Percentiles rank a stretch among this genome's conserved stretches.
These are phyloP conservation scores for Claviceps spartinae DNA, from an alignment of 2,329 filamentous ascomycete species.

Conservation along the genomic window DNA sequence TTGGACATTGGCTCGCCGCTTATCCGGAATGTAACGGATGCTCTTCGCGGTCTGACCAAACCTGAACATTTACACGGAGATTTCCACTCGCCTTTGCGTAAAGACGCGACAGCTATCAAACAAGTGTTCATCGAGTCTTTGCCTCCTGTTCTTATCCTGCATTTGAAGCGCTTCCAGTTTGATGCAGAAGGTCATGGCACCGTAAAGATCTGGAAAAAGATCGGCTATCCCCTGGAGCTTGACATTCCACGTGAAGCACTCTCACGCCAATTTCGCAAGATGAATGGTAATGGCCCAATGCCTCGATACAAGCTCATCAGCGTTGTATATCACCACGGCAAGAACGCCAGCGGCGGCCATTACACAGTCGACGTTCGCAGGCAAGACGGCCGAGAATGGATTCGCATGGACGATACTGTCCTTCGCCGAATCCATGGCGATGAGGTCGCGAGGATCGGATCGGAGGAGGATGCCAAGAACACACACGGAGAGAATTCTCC, in stretches of 20 bases:
- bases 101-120: slow-evolving; percentile 70
- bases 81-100: slow-evolving; percentile 66
- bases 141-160: slow-evolving; percentile 82
- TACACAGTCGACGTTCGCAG: slow-evolving; percentile 96
- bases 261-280: slow-evolving; percentile 55
- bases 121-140: slow-evolving; percentile 89
- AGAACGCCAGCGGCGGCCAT: slow-evolving; percentile 89
- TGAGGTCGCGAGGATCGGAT: slow-evolving; percentile 76
- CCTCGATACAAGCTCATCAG: slow-evolving; percentile 78
- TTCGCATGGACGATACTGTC: slow-evolving; percentile 85
- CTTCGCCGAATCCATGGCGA: slow-evolving; percentile 75
- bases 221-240: slow-evolving; percentile 87
- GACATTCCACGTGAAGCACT: slow-evolving; percentile 89
- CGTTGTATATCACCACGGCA: slow-evolving; percentile 95
- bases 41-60: slow-evolving; percentile 69
- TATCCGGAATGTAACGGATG: slow-evolving; percentile 83
- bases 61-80: slow-evolving; percentile 77
- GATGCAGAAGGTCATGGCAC: slow-evolving; percentile 68
- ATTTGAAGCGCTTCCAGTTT: slow-evolving; percentile 95
- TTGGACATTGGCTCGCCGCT: slow-evolving; percentile 83
- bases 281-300: slow-evolving; percentile 49
- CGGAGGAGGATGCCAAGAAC: slow-evolving; percentile 62
- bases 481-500: slow-evolving; percentile 12
- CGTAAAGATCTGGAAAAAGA: slow-evolving; percentile 96
- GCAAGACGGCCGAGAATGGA: slow-evolving; percentile 92